phyloP scores from a whole-genome alignment of 495 filamentous ascomycete species.

The Annulohypoxylon stygium region DNA sequence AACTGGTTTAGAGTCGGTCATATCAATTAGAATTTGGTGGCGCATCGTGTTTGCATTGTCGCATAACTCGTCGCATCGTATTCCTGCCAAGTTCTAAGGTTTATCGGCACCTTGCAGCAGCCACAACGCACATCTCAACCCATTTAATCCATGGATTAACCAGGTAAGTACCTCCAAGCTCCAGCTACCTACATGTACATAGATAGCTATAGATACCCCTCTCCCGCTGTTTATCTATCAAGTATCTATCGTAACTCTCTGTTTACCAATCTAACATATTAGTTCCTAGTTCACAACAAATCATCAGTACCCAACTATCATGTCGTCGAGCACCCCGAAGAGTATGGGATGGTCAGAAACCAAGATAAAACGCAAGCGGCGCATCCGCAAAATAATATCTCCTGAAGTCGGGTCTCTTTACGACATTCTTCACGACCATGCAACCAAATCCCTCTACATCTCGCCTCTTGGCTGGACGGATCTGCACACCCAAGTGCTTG shows the following conservation, averaged over 20 bases:
- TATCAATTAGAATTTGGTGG: not conserved
- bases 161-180: not conserved
- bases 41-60: slow-evolving; percentile 14
- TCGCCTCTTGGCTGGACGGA: slow-evolving; percentile 64
- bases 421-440: slow-evolving; percentile 61
- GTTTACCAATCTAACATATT: slow-evolving; percentile 12
- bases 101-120: not conserved
- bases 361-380: slow-evolving; percentile 25
- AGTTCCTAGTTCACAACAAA: not conserved
- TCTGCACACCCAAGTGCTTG: slow-evolving; percentile 55
- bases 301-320: not conserved
- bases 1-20: not conserved
- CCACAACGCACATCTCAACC: not conserved
- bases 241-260: not conserved
- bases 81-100: not conserved
- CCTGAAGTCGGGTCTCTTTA: slow-evolving; percentile 61
- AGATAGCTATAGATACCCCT: slow-evolving; percentile 1
- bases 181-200: not conserved
- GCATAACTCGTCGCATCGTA: slow-evolving; percentile 16
- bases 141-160: slow-evolving; percentile 1
- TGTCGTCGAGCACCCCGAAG: slow-evolving; percentile 11
- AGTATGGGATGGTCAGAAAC: not conserved
- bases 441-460: slow-evolving; percentile 55
- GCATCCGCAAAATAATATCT: slow-evolving; percentile 37
- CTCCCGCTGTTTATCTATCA: not conserved